Conservation (phyloP, 176 grass and related monocot genomes). For the Puccinellia tenuiflora region DNA sequence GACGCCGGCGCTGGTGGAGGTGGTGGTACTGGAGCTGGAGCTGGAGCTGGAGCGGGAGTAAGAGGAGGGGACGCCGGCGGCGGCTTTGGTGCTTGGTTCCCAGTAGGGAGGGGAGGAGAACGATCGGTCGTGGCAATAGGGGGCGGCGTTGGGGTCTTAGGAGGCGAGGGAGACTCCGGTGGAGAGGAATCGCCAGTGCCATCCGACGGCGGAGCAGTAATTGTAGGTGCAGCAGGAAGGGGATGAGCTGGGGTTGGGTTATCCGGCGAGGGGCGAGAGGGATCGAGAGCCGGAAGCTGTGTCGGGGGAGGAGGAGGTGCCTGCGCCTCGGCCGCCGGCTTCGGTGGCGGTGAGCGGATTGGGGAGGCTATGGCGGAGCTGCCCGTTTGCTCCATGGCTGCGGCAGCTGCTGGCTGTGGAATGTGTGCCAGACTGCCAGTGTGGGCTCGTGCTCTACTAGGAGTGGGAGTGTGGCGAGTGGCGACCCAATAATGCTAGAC, state of each 20-base stretch:
- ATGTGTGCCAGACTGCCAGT: not conserved
- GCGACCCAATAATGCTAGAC: no score
- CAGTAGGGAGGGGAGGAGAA: constrained; percentile 4
- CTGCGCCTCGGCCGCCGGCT: not conserved
- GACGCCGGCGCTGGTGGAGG: not conserved
- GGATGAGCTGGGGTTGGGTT: constrained; percentile 6
- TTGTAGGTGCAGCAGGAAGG: not conserved
- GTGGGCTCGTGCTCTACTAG: not conserved
- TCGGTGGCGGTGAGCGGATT: constrained; percentile 24
- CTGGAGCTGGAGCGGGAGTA: not conserved
- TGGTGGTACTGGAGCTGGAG: not conserved
- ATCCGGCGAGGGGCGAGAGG: constrained; percentile 9
- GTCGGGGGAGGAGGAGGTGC: not conserved
- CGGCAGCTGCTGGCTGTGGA: not conserved
- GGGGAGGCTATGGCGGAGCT: constrained; percentile 34
- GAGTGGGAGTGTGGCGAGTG: not conserved
- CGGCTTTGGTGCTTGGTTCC: constrained; percentile 5
- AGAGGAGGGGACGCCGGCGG: not conserved
- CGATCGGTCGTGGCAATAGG: not conserved
- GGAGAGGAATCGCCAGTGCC: constrained; percentile 10
- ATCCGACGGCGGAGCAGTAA: not conserved
- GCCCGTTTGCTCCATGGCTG: constrained; percentile 7
- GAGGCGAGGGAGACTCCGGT: not conserved
- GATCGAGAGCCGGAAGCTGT: not conserved
- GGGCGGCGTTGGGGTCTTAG: constrained; percentile 2